These are phyloP conservation scores for Pleurotus salmoneostramineus DNA, from an alignment of 768 basidiomycete species.

Conservation along the genomic window DNA sequence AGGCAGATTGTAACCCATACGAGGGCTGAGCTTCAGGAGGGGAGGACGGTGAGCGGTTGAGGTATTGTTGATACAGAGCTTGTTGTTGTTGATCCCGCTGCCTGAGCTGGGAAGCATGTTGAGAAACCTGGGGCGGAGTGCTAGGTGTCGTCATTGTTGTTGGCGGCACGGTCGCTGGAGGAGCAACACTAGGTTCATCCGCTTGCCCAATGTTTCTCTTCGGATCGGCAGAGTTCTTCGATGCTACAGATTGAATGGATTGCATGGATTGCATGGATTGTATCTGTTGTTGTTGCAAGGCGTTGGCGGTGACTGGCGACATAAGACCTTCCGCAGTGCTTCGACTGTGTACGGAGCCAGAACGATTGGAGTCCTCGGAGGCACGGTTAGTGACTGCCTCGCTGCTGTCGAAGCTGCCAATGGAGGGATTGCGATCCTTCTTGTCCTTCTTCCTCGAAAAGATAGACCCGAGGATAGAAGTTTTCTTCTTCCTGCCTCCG, in stretches of 20 bases:
- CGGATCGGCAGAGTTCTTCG: conserved; percentile 21
- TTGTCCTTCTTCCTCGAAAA: conserved; percentile 80
- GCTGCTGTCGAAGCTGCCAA: conserved; percentile 50
- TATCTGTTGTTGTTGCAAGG: conserved; percentile 58
- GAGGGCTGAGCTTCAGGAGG: conserved; percentile 72
- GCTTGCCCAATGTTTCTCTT: conserved; percentile 20
- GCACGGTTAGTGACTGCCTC: conserved; percentile 31
- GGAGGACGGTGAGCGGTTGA: conserved; percentile 79
- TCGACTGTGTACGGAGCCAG: conserved; percentile 37
- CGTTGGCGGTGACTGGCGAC: conserved; percentile 49
- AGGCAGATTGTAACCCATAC: conserved; percentile 74
- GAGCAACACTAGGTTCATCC: conserved; percentile 18
- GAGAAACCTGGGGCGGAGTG: conserved; percentile 47
- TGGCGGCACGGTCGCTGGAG: conserved; percentile 19
- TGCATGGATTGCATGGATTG: conserved; percentile 28
- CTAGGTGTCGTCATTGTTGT: conserved; percentile 23
- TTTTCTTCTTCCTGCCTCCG: conserved; percentile 53
- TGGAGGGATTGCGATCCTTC: conserved; percentile 39
- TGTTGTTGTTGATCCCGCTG: conserved; percentile 90
- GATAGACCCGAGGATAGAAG: conserved; percentile 71
- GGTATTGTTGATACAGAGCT: conserved; percentile 83
- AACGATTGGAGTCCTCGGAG: conserved; percentile 65
- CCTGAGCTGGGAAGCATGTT: conserved; percentile 67
- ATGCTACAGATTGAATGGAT: conserved; percentile 19
- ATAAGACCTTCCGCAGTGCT: conserved; percentile 26